Conservation (phyloP, 2,329 filamentous ascomycete genomes). For the Zelopaecilomyces penicillatus region DNA sequence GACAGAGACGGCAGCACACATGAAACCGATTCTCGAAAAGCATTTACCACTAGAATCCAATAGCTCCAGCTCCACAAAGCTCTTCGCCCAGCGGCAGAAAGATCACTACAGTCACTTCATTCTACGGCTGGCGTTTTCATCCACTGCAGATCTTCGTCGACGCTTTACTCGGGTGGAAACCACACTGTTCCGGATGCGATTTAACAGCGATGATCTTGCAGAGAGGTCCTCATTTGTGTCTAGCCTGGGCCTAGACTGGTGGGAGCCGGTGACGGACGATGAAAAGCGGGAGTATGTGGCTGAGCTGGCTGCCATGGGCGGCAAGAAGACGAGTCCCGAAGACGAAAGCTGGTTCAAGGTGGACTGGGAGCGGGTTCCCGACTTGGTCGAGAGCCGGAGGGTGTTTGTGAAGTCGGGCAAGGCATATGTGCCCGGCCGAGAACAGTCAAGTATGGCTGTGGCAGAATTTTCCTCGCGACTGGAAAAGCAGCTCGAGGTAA, state of each 20-base stretch:
- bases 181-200: slow-evolving; percentile 77
- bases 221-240: slow-evolving; percentile 73
- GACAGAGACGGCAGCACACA: slow-evolving; percentile 74
- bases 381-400: slow-evolving; percentile 71
- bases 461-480: slow-evolving; percentile 75
- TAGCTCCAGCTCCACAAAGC: slow-evolving; percentile 49
- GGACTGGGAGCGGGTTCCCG: slow-evolving; percentile 87
- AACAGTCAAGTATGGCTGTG: slow-evolving; percentile 83
- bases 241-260: slow-evolving; percentile 77
- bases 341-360: slow-evolving; percentile 94
- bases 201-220: slow-evolving; percentile 63
- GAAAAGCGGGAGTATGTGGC: slow-evolving; percentile 60
- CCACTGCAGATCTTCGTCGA: slow-evolving; percentile 80
- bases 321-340: slow-evolving; percentile 40
- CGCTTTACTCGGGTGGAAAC: slow-evolving; percentile 83
- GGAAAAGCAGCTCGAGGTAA: slow-evolving; percentile 74
- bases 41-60: slow-evolving; percentile 74
- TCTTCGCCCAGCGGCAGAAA: slow-evolving; percentile 72
- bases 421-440: slow-evolving; percentile 80
- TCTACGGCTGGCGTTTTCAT: slow-evolving; percentile 81
- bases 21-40: slow-evolving; percentile 81
- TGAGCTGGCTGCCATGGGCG: slow-evolving; percentile 47
- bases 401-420: slow-evolving; percentile 74
- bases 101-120: slow-evolving; percentile 99
- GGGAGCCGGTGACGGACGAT: slow-evolving; percentile 71